phyloP scores from a whole-genome alignment of 2,329 filamentous ascomycete genomes.

The Hymenoscyphus scutula region DNA sequence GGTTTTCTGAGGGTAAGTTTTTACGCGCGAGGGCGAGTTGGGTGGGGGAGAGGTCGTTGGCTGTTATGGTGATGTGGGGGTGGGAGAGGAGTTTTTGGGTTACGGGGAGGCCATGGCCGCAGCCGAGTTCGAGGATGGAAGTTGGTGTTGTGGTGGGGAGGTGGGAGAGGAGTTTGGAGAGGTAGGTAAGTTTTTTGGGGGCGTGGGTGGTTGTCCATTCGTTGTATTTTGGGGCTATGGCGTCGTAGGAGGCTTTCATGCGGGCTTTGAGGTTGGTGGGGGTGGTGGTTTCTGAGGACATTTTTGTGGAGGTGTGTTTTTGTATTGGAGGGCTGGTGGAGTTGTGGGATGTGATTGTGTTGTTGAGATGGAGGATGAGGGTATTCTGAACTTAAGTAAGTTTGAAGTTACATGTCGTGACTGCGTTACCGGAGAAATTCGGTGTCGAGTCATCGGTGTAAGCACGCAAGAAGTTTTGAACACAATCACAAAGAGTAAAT shows the following conservation, averaged over 20 bases:
- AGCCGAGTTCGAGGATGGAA: neutral
- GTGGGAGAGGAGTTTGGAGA: neutral
- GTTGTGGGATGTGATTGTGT: neutral
- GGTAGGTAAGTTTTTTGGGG: neutral
- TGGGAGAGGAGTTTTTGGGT: neutral
- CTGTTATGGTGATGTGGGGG: neutral
- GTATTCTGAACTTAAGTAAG: neutral
- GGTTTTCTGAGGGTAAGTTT: neutral
- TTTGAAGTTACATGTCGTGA: no score
- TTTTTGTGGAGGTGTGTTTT: neutral
- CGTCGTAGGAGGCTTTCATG: neutral
- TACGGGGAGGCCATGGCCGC: neutral
- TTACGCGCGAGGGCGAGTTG: neutral
- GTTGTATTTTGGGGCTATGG: neutral
- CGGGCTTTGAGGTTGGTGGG: neutral
- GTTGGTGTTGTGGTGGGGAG: neutral
- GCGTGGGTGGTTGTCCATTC: neutral
- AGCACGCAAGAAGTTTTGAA: no score
- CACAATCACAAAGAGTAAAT: no score
- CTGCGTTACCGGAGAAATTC: no score
- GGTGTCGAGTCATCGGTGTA: no score
- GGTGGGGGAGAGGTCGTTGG: neutral
- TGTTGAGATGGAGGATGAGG: neutral
- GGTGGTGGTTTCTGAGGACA: neutral
- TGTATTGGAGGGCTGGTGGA: neutral